Evolutionary conservation across 306 rosid species (phyloP).

Genomic region (Prunus armeniaca): DNA sequence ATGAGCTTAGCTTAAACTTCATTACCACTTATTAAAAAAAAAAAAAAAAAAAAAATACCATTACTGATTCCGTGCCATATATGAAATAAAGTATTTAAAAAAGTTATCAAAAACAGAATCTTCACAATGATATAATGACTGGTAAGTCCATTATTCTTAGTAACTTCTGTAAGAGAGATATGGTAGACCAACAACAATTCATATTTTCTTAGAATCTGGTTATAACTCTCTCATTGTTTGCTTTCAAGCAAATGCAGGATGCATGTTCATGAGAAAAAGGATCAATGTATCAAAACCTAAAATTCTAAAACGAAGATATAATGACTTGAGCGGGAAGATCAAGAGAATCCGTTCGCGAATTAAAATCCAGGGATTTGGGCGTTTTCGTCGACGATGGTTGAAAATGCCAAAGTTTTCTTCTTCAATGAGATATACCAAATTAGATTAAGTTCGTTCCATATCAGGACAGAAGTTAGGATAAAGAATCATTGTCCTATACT

Average conservation of each 20-base stretch:
- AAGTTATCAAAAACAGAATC: background rate
- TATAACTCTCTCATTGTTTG: conserved; percentile 15
- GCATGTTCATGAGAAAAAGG: conserved; percentile 38
- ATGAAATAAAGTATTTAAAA: background rate
- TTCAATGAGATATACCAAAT: conserved; percentile 47
- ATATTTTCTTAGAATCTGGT: background rate
- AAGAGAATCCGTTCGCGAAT: conserved; percentile 56
- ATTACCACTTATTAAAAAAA: background rate
- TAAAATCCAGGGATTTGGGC: conserved; percentile 66
- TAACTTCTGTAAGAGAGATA: background rate
- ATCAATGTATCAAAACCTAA: conserved; percentile 41
- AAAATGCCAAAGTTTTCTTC: conserved; percentile 62
- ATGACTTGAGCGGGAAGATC: conserved; percentile 49
- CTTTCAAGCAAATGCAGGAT: conserved; percentile 44
- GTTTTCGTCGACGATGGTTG: conserved; percentile 69
- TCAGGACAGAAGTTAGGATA: background rate
- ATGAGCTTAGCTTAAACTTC: conserved; percentile 8
- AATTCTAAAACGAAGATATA: conserved; percentile 50
- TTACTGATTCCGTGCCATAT: background rate
- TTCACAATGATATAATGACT: background rate
- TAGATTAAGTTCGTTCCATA: conserved; percentile 36
- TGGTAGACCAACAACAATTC: background rate
- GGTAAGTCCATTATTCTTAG: background rate
- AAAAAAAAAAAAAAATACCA: background rate
- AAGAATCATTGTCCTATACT: background rate